Conservation (phyloP, 1,139 yeast genomes). For the Torulaspora globosa region DNA sequence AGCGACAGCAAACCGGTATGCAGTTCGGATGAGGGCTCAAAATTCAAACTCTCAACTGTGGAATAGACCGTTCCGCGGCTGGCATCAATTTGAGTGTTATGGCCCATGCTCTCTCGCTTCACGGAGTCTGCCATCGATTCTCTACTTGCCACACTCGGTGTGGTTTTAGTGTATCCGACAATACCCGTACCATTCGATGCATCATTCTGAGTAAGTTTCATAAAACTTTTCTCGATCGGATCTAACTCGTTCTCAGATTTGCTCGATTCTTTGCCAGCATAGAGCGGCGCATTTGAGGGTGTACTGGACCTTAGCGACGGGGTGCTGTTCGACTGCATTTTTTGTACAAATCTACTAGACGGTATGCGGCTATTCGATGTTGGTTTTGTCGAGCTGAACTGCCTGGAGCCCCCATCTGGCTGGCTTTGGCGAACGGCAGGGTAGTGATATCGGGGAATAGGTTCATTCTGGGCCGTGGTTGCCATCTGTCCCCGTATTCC, state of each 20-base stretch:
- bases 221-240: constrained; percentile 34
- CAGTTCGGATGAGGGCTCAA: constrained; percentile 21
- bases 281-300: constrained; percentile 1
- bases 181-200: constrained; percentile 4
- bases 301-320: background rate
- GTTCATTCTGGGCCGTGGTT: background rate
- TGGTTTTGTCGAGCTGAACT: background rate
- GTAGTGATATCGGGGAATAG: background rate
- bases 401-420: too few relatives aligned
- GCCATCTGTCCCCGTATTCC: constrained; percentile 3
- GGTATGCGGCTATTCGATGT: background rate
- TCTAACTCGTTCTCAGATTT: constrained; percentile 15
- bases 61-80: constrained; percentile 1
- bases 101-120: background rate
- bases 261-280: background rate
- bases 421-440: background rate
- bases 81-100: background rate
- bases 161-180: background rate
- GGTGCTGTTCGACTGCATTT: background rate
- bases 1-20: constrained; percentile 9
- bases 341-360: background rate
- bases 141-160: background rate
- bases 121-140: background rate
- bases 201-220: constrained; percentile 32
- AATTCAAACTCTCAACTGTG: constrained; percentile 17